Evolutionary conservation across 768 basidiomycete genomes (phyloP).

Genomic region (Rubroboletus satanas): DNA sequence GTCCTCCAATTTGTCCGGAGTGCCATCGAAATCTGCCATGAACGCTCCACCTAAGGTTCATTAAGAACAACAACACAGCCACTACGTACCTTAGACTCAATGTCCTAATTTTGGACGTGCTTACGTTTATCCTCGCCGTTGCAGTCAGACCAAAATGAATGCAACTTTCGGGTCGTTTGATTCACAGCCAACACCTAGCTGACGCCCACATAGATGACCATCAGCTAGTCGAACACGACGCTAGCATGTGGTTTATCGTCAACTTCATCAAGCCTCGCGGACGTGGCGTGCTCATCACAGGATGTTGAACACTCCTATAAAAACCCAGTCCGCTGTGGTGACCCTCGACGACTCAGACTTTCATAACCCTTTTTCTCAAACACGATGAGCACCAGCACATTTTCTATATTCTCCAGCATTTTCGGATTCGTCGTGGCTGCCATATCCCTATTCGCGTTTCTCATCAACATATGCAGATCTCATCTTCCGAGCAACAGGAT

Average conservation of each 20-base stretch:
- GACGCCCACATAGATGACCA: background rate
- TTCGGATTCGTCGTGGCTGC: background rate
- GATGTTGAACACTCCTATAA: background rate
- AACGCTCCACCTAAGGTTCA: background rate
- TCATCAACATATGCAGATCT: background rate
- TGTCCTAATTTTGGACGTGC: no score
- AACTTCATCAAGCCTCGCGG: background rate
- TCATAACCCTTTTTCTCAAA: background rate
- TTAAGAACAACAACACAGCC: background rate
- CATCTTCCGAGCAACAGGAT: constrained; percentile 5
- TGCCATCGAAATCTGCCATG: background rate
- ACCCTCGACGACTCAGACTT: no score
- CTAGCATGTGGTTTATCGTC: background rate
- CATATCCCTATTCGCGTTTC: background rate
- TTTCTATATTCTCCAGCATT: constrained; percentile 1
- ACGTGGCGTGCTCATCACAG: background rate
- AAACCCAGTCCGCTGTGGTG: background rate
- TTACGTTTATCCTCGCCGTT: no score
- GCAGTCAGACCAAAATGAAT: no score
- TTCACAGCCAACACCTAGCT: background rate
- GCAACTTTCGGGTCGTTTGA: background rate
- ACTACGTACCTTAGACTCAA: background rate
- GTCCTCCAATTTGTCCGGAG: background rate
- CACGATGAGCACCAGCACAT: background rate
- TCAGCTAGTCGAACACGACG: background rate